Evolutionary conservation across 352 stramenopile species (phyloP).

Genomic region (Phytopythium kandeliae): DNA sequence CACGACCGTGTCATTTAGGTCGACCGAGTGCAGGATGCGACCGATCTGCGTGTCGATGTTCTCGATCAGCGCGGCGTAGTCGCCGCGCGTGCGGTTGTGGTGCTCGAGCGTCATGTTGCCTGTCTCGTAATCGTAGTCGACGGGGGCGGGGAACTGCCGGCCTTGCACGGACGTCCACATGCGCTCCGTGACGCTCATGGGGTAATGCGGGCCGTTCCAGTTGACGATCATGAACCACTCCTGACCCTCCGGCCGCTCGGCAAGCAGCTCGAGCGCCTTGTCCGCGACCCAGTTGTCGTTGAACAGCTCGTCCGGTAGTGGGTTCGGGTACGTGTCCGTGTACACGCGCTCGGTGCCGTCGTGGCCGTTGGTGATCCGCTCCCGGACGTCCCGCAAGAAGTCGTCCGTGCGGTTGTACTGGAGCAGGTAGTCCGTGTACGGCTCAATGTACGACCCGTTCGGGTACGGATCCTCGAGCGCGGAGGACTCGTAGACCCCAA

Average conservation of each 20-base stretch:
- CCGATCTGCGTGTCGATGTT: slow-evolving; percentile 28
- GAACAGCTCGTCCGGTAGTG: slow-evolving; percentile 19
- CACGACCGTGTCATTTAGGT: slow-evolving; percentile 23
- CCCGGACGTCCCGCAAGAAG: slow-evolving; percentile 18
- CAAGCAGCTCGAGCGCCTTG: slow-evolving; percentile 16
- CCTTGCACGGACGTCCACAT: slow-evolving; percentile 24
- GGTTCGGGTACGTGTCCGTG: slow-evolving; percentile 21
- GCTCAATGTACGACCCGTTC: slow-evolving; percentile 25
- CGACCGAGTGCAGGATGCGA: slow-evolving; percentile 19
- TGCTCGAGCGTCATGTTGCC: slow-evolving; percentile 21
- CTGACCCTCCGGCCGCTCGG: slow-evolving; percentile 13
- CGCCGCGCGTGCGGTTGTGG: slow-evolving; percentile 23
- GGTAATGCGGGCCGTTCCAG: slow-evolving; percentile 32
- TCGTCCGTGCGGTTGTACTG: slow-evolving; percentile 16
- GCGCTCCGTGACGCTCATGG: slow-evolving; percentile 24
- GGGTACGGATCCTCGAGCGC: slow-evolving; percentile 11
- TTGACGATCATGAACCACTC: slow-evolving; percentile 31
- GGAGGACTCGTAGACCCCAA: slow-evolving; percentile 22
- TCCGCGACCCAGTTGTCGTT: slow-evolving; percentile 26
- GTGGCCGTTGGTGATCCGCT: slow-evolving; percentile 14
- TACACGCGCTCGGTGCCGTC: slow-evolving; percentile 18
- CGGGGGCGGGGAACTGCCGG: slow-evolving; percentile 15
- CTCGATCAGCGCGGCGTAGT: slow-evolving; percentile 29
- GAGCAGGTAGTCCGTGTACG: slow-evolving; percentile 25
- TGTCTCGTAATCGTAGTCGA: slow-evolving; percentile 16